These are phyloP conservation scores for Ramicandelaber brevisporus DNA, from an alignment of 192 early-diverging fungal species.

Conservation along the genomic window DNA sequence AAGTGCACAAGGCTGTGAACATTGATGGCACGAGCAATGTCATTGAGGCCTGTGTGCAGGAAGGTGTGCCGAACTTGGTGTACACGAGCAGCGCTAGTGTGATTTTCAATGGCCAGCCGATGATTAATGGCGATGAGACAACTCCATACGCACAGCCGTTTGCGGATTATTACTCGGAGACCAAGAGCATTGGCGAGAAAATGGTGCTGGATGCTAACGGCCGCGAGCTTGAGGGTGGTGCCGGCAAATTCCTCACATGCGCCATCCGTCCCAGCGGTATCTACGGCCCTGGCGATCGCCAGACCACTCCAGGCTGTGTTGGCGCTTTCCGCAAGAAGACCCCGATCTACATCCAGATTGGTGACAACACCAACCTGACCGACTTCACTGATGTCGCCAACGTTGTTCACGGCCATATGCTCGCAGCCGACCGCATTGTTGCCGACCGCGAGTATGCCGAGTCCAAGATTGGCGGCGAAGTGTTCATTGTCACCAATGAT, in stretches of 20 bases:
- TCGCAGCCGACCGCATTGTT: slow-evolving; percentile 50
- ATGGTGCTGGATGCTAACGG: slow-evolving; percentile 53
- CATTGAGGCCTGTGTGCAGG: slow-evolving; percentile 39
- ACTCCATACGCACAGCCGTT: slow-evolving; percentile 40
- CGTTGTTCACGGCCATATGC: slow-evolving; percentile 70
- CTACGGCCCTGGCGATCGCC: slow-evolving; percentile 67
- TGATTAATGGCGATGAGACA: slow-evolving; percentile 62
- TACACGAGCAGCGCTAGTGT: slow-evolving; percentile 78
- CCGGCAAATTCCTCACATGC: slow-evolving; percentile 32
- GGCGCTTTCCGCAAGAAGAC: slow-evolving; percentile 30
- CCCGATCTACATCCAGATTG: slow-evolving; percentile 45
- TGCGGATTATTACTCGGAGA: slow-evolving; percentile 83
- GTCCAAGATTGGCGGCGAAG: slow-evolving; percentile 22
- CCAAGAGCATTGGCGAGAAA: slow-evolving; percentile 54
- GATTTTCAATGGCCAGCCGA: slow-evolving; percentile 41
- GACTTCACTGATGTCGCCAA: slow-evolving; percentile 91
- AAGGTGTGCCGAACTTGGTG: slow-evolving; percentile 42
- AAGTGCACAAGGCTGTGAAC: slow-evolving; percentile 53
- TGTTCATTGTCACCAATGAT: slow-evolving; percentile 81
- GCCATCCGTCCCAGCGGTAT: slow-evolving; percentile 71
- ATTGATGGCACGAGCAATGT: slow-evolving; percentile 70
- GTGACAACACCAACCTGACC: slow-evolving; percentile 52
- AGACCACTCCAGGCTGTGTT: slow-evolving; percentile 37
- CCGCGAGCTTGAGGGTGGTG: slow-evolving; percentile 10
- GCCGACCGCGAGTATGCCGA: slow-evolving; percentile 21